These are phyloP conservation scores for Sechiopsis laciniata DNA, from an alignment of 306 rosid species.

Conservation along the genomic window DNA sequence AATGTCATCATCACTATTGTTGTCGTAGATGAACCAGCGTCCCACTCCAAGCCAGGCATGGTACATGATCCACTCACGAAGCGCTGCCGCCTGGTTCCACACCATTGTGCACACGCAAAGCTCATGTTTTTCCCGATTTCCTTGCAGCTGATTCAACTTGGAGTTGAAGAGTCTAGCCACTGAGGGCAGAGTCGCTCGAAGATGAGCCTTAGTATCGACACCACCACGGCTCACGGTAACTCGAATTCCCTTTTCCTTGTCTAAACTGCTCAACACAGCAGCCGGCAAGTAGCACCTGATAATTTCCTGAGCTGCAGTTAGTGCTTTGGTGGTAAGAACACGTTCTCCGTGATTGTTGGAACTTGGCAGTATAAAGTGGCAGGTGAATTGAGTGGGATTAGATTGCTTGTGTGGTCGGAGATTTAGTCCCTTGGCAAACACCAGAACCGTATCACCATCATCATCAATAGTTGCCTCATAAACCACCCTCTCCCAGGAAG, in stretches of 20 bases:
- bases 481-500: slow-evolving; percentile 61
- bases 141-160: slow-evolving; percentile 11
- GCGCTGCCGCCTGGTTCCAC: slow-evolving; percentile 82
- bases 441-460: slow-evolving; percentile 56
- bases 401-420: slow-evolving; percentile 72
- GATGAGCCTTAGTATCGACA: slow-evolving; percentile 30
- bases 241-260: slow-evolving; percentile 47
- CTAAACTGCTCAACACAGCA: slow-evolving; percentile 35
- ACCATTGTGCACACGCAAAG: slow-evolving; percentile 89
- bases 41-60: slow-evolving; percentile 92
- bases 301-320: slow-evolving; percentile 78
- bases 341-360: slow-evolving; percentile 28
- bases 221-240: slow-evolving; percentile 45
- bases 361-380: slow-evolving; percentile 53
- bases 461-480: slow-evolving; percentile 75
- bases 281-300: slow-evolving; percentile 71
- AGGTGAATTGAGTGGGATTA: slow-evolving; percentile 57
- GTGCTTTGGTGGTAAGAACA: slow-evolving; percentile 43
- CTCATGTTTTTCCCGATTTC: slow-evolving; percentile 45
- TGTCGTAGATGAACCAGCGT: slow-evolving; percentile 91
- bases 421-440: slow-evolving; percentile 78
- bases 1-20: slow-evolving; percentile 79
- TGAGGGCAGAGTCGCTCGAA: slow-evolving; percentile 46
- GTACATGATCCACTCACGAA: slow-evolving; percentile 84
- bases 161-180: slow-evolving; percentile 41